These are phyloP conservation scores for Mortierella sp. DNA, from an alignment of 371 early-diverging fungal species.

Conservation along the genomic window DNA sequence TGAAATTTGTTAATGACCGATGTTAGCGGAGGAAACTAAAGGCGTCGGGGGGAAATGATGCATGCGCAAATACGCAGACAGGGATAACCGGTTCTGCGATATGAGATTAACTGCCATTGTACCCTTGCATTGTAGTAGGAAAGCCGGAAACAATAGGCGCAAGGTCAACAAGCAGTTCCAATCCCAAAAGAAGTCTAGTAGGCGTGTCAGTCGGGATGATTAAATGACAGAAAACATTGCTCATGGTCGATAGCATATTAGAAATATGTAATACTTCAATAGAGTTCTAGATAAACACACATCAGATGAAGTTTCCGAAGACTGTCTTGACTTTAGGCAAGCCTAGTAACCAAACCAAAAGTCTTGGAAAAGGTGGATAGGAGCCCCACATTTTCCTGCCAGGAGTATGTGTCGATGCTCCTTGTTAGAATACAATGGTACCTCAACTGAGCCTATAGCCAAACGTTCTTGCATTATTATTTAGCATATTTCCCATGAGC, in stretches of 20 bases:
- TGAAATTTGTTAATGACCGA: background rate
- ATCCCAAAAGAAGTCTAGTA: slow-evolving; percentile 64
- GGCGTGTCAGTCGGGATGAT: slow-evolving; percentile 60
- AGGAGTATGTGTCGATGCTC: background rate
- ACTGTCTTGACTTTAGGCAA: too few relatives aligned
- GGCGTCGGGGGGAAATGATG: background rate
- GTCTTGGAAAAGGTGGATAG: background rate
- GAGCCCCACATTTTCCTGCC: background rate
- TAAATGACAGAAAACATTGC: slow-evolving; percentile 11
- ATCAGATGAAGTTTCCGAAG: background rate
- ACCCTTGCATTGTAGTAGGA: slow-evolving; percentile 49
- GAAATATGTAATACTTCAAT: background rate
- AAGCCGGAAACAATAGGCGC: slow-evolving; percentile 62
- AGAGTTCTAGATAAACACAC: background rate
- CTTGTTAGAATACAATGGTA: background rate
- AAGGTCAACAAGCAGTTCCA: slow-evolving; percentile 65
- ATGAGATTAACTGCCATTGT: background rate
- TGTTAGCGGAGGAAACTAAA: background rate
- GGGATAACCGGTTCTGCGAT: too few relatives aligned
- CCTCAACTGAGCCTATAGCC: background rate
- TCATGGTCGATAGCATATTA: background rate
- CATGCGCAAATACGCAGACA: too few relatives aligned
- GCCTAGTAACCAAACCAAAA: background rate
- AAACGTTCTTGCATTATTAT: background rate
- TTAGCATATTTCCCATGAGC: background rate